Base-by-base conservation (phyloP, 1,139 yeast genomes). In the Suhomyces atakaporum region DNA sequence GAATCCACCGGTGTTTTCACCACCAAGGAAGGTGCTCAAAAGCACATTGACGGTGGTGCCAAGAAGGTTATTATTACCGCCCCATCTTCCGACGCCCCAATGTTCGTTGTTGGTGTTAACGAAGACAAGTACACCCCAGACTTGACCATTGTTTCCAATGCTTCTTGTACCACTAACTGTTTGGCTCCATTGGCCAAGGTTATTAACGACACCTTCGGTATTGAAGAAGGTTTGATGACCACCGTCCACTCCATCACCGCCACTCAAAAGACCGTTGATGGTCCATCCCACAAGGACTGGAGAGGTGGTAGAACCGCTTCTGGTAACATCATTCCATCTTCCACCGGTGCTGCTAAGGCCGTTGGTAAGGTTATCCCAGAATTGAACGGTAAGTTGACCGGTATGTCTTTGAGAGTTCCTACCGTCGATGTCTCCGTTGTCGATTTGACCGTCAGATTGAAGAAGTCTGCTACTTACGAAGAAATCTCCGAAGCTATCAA, bases 241-340 rank as follows among this genome's bases (percentile, higher is more conserved):
- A 84, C 94, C 52, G 88, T 84, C 58, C 94, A 84, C 81, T 83
- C 92, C 63, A 80, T 83, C 74, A 84, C 94, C 55, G 94, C 94
- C 62, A 83, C 92, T 63, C 94, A 84, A 73, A 84, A 84, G 82
- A 82, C 90, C 50, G 94, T 84, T 53, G 94, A 84, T 63, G 94
- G 94, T 72, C 90, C 94, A 62, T 84, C 92, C 67, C 84, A 81
- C 79, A 84, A 84, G 81, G 94, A 85, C 79, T 85, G 94, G 94
- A 81, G 94, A 78, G 94, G 94, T 67, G 94, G 94, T 69, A 82
- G 94, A 73, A 81, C 94, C 61, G 94, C 94, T 63, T 80, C 89
- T 46, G 90, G 85, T 65, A 84, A 84, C 85, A 83, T 84, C 66
- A 84, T 84, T 60, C 94, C 94, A 65, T 84, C 92, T 35, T 83